A percentile compares a stretch with the other conserved stretches of the same genome.
Conservation (phyloP, 2,329 filamentous ascomycete species). For the Aureobasidium sp. region DNA sequence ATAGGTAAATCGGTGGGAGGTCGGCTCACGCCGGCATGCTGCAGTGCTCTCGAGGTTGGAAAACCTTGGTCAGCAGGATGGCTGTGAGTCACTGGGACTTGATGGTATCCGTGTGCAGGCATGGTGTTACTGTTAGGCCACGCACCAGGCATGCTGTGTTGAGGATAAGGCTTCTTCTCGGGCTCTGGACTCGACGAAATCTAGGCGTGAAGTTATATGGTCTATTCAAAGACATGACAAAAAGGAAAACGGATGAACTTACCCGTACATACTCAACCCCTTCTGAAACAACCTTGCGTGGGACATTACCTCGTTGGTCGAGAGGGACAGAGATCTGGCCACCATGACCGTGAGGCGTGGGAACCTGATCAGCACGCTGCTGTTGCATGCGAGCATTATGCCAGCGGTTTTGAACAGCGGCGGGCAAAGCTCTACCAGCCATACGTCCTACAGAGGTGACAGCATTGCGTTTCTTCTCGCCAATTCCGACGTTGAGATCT, state of each 20-base stretch:
- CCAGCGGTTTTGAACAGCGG: slow-evolving; percentile 8
- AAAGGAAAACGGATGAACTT: background rate
- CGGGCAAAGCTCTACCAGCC: background rate
- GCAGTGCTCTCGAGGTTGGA: background rate
- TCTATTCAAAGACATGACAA: background rate
- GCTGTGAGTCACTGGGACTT: background rate
- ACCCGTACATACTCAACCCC: slow-evolving; percentile 12
- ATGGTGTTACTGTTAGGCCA: background rate
- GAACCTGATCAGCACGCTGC: background rate
- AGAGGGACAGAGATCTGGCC: slow-evolving; percentile 10
- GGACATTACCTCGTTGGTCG: slow-evolving; percentile 9
- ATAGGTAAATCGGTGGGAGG: background rate
- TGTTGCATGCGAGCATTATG: slow-evolving; percentile 6
- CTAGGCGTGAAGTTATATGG: background rate
- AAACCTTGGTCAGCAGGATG: background rate
- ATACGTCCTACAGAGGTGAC: background rate
- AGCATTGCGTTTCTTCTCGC: background rate
- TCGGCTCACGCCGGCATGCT: background rate
- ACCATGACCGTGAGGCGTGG: background rate
- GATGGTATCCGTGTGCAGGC: background rate
- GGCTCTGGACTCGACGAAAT: slow-evolving; percentile 3
- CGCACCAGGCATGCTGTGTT: background rate
- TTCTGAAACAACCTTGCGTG: background rate
- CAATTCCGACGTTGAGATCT: slow-evolving; percentile 1
- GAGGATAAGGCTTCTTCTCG: background rate